Percentiles rank a stretch among this genome's conserved stretches.
Conservation (phyloP, 371 early-diverging fungal species). For the Rhizomucor miehei region DNA sequence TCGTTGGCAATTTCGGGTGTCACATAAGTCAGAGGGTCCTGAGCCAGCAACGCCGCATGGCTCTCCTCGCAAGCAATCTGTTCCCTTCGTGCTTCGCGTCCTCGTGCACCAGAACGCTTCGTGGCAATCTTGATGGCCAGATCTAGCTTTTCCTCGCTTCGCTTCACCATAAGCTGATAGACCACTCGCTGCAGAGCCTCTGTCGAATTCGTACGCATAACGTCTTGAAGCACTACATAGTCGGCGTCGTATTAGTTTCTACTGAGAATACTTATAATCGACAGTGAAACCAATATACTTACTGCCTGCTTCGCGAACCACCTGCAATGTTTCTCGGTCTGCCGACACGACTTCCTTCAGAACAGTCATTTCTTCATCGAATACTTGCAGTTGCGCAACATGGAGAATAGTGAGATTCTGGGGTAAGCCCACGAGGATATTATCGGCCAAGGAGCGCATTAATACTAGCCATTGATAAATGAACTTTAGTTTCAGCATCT, state of each 20-base stretch:
- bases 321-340: constrained; percentile 54
- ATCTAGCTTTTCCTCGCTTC: constrained; percentile 40
- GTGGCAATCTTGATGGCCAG: constrained; percentile 64
- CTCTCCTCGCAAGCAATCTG: constrained; percentile 55
- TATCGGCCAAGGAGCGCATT: constrained; percentile 69
- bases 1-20: constrained; percentile 53
- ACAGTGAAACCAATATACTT: constrained; percentile 3
- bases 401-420: constrained; percentile 73
- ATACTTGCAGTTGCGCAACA: constrained; percentile 71
- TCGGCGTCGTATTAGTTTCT: neutral
- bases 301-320: constrained; percentile 19
- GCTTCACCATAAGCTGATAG: constrained; percentile 25
- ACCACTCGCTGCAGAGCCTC: constrained; percentile 22
- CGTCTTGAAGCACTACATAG: constrained; percentile 34
- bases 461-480: constrained; percentile 40
- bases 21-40: constrained; percentile 40
- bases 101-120: constrained; percentile 78
- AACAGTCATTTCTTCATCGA: constrained; percentile 47
- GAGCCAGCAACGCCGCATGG: constrained; percentile 26
- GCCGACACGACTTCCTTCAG: constrained; percentile 70
- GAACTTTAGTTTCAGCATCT: neutral
- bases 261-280: neutral
- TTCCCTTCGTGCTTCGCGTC: constrained; percentile 66
- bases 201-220: constrained; percentile 20
- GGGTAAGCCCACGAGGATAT: constrained; percentile 77